A percentile compares a stretch with the other conserved stretches of the same genome.
Evolutionary conservation across 225 moss, liverwort and hornwort species (phyloP).

Genomic region (Bryoerythrophyllum caledonicum): DNA sequence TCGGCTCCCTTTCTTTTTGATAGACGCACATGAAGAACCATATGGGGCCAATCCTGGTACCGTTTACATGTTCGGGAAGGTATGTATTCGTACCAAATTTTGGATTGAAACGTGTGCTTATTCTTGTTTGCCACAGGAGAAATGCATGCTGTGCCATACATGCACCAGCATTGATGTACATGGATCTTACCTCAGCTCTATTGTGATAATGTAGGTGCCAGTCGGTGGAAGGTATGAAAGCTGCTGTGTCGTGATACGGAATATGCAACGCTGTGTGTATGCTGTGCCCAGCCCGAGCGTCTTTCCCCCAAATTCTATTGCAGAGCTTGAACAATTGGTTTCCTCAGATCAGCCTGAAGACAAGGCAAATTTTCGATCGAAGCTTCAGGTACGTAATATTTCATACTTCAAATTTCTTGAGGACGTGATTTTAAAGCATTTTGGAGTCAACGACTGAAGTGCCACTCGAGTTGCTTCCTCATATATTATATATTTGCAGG

Average conservation of each 20-base stretch:
- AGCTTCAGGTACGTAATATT: slow-evolving; percentile 65
- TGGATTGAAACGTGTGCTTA: neutral
- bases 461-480: neutral
- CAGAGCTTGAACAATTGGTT: slow-evolving; percentile 70
- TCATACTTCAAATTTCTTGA: slow-evolving; percentile 5
- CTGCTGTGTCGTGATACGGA: slow-evolving; percentile 83
- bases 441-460: neutral
- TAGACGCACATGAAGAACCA: slow-evolving; percentile 92
- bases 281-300: slow-evolving; percentile 74
- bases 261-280: slow-evolving; percentile 85
- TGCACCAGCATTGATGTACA: neutral
- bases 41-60: slow-evolving; percentile 82
- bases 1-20: slow-evolving; percentile 73
- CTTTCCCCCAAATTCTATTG: slow-evolving; percentile 52
- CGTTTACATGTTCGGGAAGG: slow-evolving; percentile 94
- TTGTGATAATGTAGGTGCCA: slow-evolving; percentile 49
- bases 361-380: slow-evolving; percentile 45
- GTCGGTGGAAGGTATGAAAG: slow-evolving; percentile 67
- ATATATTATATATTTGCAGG: slow-evolving; percentile 38
- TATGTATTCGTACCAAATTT: slow-evolving; percentile 13
- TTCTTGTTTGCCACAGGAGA: neutral
- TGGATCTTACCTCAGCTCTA: neutral
- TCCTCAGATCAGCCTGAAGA: slow-evolving; percentile 49
- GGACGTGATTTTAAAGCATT: neutral
- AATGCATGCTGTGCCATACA: neutral